A percentile compares a stretch with the other conserved stretches of the same genome.
phyloP scores from a whole-genome alignment of 2,329 filamentous ascomycete species.

The Colletotrichum coccodes region DNA sequence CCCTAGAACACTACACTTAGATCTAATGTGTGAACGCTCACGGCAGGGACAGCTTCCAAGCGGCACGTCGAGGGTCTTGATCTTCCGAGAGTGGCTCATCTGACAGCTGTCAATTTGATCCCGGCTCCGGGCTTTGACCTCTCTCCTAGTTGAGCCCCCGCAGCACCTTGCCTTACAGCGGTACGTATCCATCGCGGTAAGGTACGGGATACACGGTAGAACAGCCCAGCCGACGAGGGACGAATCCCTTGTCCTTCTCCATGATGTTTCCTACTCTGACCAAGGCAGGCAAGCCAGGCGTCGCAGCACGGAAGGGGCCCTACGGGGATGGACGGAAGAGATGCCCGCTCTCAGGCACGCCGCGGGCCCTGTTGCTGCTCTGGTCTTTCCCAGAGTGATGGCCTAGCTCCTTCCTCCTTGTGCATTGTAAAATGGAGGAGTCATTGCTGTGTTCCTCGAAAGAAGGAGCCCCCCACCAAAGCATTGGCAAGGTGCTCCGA shows the following conservation, averaged over 20 bases:
- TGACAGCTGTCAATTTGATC: slow-evolving; percentile 24
- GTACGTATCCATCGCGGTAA: not conserved
- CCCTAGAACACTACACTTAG: not conserved
- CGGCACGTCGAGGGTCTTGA: not conserved
- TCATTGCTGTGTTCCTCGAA: not conserved
- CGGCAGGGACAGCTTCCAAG: not conserved
- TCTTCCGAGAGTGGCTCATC: slow-evolving; percentile 18
- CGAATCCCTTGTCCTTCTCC: not conserved
- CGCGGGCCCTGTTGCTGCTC: not conserved
- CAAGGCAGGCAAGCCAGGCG: not conserved
- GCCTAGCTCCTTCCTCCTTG: not conserved
- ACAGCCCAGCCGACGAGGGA: not conserved
- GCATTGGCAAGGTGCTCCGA: slow-evolving; percentile 8
- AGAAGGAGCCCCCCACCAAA: not conserved
- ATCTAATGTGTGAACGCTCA: not conserved
- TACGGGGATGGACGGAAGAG: not conserved
- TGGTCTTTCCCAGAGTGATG: not conserved
- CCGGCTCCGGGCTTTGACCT: not conserved
- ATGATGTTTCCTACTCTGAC: not conserved
- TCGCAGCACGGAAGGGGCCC: not conserved
- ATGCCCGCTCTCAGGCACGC: not conserved
- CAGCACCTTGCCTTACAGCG: not conserved
- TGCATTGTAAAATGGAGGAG: not conserved
- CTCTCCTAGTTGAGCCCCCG: too few relatives aligned
- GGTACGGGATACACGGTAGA: not conserved